Conservation (phyloP, 208 protist genomes). For the Blastocrithidia nonstop region DNA sequence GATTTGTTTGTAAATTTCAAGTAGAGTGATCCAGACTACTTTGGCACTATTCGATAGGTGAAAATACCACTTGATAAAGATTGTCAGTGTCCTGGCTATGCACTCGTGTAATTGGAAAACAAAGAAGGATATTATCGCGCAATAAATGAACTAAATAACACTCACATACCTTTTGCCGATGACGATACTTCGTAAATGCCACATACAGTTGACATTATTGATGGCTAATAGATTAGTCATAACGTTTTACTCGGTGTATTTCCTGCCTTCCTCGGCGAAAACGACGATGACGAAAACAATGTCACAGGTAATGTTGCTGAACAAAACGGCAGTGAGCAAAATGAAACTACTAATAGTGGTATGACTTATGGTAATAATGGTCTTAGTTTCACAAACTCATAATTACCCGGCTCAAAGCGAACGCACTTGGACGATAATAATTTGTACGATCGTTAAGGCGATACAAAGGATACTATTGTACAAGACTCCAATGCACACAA, state of each 20-base stretch:
- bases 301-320: constrained; percentile 5
- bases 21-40: constrained; percentile 30
- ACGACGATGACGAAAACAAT: constrained; percentile 25
- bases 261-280: constrained; percentile 59
- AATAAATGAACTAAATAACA: constrained; percentile 30
- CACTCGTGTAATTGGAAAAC: constrained; percentile 48
- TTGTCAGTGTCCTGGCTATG: constrained; percentile 61
- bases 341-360: too few relatives aligned
- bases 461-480: too few relatives aligned
- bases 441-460: too few relatives aligned
- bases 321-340: too few relatives aligned
- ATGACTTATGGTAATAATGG: too few relatives aligned
- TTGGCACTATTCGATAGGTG: constrained; percentile 44
- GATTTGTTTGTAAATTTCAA: constrained; percentile 44
- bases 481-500: too few relatives aligned
- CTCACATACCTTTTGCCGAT: constrained; percentile 17
- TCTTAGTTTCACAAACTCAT: too few relatives aligned
- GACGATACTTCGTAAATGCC: constrained; percentile 1
- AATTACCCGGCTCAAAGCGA: too few relatives aligned
- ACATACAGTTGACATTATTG: too few relatives aligned
- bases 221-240: too few relatives aligned
- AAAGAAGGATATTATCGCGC: constrained; percentile 46
- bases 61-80: constrained; percentile 46
- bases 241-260: constrained; percentile 24
- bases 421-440: too few relatives aligned